Percentiles rank a stretch among this genome's conserved stretches.
These are phyloP conservation scores for Trypanosoma scelopori DNA, from an alignment of 208 protist species.

Conservation along the genomic window DNA sequence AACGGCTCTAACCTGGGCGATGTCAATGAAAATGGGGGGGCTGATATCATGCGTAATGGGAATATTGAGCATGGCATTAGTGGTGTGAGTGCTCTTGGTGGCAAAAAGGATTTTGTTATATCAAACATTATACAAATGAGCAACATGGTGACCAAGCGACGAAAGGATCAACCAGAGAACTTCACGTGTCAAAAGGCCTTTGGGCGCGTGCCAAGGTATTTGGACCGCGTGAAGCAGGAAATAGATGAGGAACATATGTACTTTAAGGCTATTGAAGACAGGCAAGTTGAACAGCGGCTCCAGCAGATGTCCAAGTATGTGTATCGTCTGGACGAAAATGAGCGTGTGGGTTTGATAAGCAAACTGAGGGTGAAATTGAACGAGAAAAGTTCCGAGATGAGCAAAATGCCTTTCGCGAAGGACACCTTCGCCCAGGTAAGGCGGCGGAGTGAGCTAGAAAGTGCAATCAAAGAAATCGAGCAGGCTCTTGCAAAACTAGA, in stretches of 20 bases:
- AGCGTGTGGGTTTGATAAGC: conserved; percentile 67
- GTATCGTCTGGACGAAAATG: conserved; percentile 68
- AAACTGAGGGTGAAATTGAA: conserved; percentile 70
- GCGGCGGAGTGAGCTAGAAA: conserved; percentile 67
- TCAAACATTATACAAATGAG: conserved; percentile 93
- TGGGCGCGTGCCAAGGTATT: conserved; percentile 84
- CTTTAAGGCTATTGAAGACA: conserved; percentile 62
- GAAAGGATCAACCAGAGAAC: conserved; percentile 56
- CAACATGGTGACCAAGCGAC: conserved; percentile 83
- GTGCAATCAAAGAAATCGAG: conserved; percentile 75
- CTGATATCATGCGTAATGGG: conserved; percentile 11
- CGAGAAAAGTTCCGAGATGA: conserved; percentile 59
- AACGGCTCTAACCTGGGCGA: neutral
- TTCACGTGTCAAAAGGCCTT: conserved; percentile 78
- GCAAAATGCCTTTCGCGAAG: conserved; percentile 85
- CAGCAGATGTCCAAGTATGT: conserved; percentile 60
- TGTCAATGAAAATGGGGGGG: neutral
- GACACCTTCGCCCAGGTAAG: conserved; percentile 71
- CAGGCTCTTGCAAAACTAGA: conserved; percentile 75
- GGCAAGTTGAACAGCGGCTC: conserved; percentile 40
- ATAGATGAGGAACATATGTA: conserved; percentile 82
- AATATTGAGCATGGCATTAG: conserved; percentile 18
- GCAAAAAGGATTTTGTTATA: conserved; percentile 89
- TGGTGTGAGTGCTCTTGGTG: conserved; percentile 31
- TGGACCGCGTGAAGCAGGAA: conserved; percentile 86